Base-by-base conservation (phyloP, 2,329 filamentous ascomycete species). In the Colletotrichum liriopes region DNA sequence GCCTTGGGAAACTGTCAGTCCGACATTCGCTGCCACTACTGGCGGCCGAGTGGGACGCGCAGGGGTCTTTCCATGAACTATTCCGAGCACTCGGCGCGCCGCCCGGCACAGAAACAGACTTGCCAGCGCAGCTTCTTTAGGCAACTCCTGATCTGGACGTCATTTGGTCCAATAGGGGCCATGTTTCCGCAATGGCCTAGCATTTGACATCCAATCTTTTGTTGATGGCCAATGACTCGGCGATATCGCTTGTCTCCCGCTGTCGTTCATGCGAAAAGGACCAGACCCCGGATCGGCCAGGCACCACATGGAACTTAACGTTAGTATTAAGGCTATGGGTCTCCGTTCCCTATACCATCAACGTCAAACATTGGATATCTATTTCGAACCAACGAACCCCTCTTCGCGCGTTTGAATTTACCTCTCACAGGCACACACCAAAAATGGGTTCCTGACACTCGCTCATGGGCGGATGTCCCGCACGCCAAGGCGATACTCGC, bases 211-310 rank as follows among this genome's bases (percentile, higher is more conserved):
- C 12, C 12, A 26, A 49, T 4, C 12, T 39, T 8, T 37, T 63
- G 65, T 51, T 71, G 58, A 51, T 59, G 14, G 14, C 11, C 45
- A 55, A 52, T 71, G 68, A 71, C 68, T 71, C 68, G 68, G 64
- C 23, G n/a, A 51, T 63, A 45, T 59, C 65, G 65, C 18, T 63
- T 26, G 58, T 63, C 65, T 63, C 51, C 51, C 51, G 58, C 43
- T 26, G 45, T 47, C 64, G 58, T 63, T 72, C 69, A 63, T 72
- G 65, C 68, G 56, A n/a, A 37, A 51, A 43, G 49, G n/a, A 58
- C 56, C 39, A 32, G 39, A 58, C 43, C 58, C 58, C 51, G 26
- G 65, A 63, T 67, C 52, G 51, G 49, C 51, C 49, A 52, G 60
- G 45, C 23, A 39, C 47, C 62, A 52, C 23, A 26, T 62, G 69